Evolutionary conservation across 805 yeast genomes (phyloP).

Genomic region (Teunomyces cretensis): DNA sequence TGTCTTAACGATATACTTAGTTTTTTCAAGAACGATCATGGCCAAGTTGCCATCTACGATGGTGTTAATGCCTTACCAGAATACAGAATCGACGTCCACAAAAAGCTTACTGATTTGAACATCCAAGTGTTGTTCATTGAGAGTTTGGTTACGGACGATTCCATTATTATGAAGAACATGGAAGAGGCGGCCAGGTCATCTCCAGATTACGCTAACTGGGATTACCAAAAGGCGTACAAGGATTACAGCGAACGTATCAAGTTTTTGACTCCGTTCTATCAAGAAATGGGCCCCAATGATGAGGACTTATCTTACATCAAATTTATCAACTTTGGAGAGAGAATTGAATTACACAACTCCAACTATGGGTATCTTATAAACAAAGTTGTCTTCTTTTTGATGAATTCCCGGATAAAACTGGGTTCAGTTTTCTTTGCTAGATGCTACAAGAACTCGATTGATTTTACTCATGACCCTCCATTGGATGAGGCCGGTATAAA

Average conservation of each 20-base stretch:
- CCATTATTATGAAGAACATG: slow-evolving; percentile 70
- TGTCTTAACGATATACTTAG: slow-evolving; percentile 68
- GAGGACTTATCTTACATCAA: slow-evolving; percentile 71
- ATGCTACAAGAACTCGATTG: slow-evolving; percentile 57
- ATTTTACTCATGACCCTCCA: slow-evolving; percentile 76
- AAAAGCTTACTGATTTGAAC: slow-evolving; percentile 52
- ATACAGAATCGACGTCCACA: slow-evolving; percentile 60
- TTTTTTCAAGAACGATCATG: slow-evolving; percentile 73
- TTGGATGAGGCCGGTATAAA: slow-evolving; percentile 69
- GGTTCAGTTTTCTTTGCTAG: slow-evolving; percentile 94
- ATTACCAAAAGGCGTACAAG: slow-evolving; percentile 65
- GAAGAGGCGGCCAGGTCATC: slow-evolving; percentile 77
- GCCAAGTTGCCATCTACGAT: slow-evolving; percentile 95
- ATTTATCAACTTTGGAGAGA: slow-evolving; percentile 86
- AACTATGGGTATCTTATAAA: slow-evolving; percentile 87
- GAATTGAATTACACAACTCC: slow-evolving; percentile 74
- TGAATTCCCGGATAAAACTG: slow-evolving; percentile 83
- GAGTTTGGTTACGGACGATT: slow-evolving; percentile 73
- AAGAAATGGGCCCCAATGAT: slow-evolving; percentile 59
- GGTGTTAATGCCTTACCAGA: slow-evolving; percentile 83
- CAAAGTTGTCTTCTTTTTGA: slow-evolving; percentile 85
- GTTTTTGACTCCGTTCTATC: slow-evolving; percentile 66
- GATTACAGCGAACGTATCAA: slow-evolving; percentile 77
- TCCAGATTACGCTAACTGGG: slow-evolving; percentile 83
- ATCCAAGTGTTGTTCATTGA: slow-evolving; percentile 87